phyloP scores from a whole-genome alignment of 2,329 filamentous ascomycete genomes.

The Aaosphaeria pasadenensis region DNA sequence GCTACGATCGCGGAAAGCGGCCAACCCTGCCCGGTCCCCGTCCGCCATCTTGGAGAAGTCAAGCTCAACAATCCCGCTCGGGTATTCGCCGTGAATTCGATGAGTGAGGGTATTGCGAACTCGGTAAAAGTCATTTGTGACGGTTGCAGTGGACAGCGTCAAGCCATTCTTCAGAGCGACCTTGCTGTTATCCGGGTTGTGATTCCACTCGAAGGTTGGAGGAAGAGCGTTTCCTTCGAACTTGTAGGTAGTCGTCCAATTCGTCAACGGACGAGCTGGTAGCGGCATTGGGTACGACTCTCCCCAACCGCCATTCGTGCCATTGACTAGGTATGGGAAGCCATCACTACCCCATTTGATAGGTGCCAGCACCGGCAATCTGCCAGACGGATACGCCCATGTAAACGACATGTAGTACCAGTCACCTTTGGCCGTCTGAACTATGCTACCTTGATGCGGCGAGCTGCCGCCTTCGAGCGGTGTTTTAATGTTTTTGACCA shows the following conservation, averaged over 20 bases:
- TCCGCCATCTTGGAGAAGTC: conserved; percentile 46
- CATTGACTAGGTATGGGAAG: conserved; percentile 42
- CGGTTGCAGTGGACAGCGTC: conserved; percentile 45
- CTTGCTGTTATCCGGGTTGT: conserved; percentile 51
- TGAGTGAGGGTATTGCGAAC: conserved; percentile 37
- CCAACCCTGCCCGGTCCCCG: conserved; percentile 51
- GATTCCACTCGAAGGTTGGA: conserved; percentile 57
- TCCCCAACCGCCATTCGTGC: conserved; percentile 45
- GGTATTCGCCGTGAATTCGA: conserved; percentile 27
- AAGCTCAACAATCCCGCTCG: conserved; percentile 46
- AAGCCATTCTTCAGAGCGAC: conserved; percentile 28
- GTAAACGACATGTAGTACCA: conserved; percentile 59
- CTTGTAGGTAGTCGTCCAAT: conserved; percentile 38
- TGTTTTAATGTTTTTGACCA: conserved; percentile 38
- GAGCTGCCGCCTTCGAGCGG: conserved; percentile 42
- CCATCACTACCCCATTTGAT: conserved; percentile 51
- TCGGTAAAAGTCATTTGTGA: conserved; percentile 46
- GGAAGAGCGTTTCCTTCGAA: conserved; percentile 39
- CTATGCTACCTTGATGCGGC: conserved; percentile 53
- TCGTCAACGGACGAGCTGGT: conserved; percentile 6
- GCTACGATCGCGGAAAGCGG: conserved; percentile 49
- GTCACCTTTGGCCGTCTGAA: conserved; percentile 47
- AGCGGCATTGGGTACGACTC: conserved; percentile 31
- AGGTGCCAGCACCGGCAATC: conserved; percentile 55
- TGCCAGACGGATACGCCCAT: conserved; percentile 52